Percentiles rank a stretch among this genome's conserved stretches.
Conservation (phyloP, 257 asterid genomes). For the Ballota nigra region DNA sequence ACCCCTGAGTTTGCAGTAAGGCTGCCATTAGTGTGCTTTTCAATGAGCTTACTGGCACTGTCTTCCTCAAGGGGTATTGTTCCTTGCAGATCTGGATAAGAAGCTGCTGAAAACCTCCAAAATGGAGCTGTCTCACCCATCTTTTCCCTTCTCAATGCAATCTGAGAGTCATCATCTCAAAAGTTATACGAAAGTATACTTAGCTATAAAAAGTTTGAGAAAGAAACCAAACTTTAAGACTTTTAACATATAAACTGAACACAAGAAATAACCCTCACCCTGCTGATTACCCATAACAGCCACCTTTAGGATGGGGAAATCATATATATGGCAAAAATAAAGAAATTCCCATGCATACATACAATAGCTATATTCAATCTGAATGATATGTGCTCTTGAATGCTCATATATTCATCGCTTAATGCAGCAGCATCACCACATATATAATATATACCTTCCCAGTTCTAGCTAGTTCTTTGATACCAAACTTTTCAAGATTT, state of each 20-base stretch:
- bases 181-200: constrained; percentile 12
- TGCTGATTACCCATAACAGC: constrained; percentile 8
- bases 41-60: constrained; percentile 17
- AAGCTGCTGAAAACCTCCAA: constrained; percentile 87
- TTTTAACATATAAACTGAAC: not conserved
- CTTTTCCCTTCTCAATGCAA: constrained; percentile 80
- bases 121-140: constrained; percentile 90
- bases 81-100: constrained; percentile 79
- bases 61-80: constrained; percentile 29
- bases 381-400: constrained; percentile 4
- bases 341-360: constrained; percentile 8
- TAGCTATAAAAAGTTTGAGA: not conserved
- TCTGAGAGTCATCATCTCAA: constrained; percentile 40
- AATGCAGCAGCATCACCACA: constrained; percentile 7
- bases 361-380: constrained; percentile 7
- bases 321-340: not conserved
- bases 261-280: not conserved
- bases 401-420: constrained; percentile 4
- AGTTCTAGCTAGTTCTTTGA: constrained; percentile 80
- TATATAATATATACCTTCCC: constrained; percentile 57
- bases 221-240: not conserved
- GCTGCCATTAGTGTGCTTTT: constrained; percentile 34
- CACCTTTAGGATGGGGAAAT: constrained; percentile 1
- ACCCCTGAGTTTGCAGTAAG: constrained; percentile 44
- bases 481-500: constrained; percentile 76